A percentile compares a stretch with the other conserved stretches of the same genome.
phyloP scores from a whole-genome alignment of 1,139 yeast species.

The Debaryomyces nepalensis region DNA sequence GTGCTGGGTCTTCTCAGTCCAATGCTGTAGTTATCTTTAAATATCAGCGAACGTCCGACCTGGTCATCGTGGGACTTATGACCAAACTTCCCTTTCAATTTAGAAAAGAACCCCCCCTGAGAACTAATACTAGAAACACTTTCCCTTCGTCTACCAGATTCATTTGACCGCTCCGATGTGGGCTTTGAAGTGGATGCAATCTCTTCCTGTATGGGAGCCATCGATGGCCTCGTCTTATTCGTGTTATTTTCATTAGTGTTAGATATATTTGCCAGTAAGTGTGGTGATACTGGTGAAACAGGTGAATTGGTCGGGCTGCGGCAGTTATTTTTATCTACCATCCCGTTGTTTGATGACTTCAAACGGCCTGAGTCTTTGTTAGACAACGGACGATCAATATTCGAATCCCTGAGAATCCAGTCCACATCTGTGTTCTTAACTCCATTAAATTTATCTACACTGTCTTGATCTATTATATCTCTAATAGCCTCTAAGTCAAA shows the following conservation, averaged over 20 bases:
- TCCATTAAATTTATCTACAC: conserved; percentile 29
- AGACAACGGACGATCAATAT: conserved; percentile 14
- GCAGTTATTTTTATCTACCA: background rate
- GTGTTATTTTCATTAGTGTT: conserved; percentile 38
- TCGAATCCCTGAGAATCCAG: conserved; percentile 53
- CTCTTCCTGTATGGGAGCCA: conserved; percentile 41
- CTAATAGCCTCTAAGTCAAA: conserved; percentile 24
- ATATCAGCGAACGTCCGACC: conserved; percentile 21
- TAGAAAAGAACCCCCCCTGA: conserved; percentile 42
- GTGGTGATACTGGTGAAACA: conserved; percentile 26
- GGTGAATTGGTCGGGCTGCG: background rate
- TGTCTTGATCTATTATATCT: conserved; percentile 25
- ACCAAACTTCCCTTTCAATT: conserved; percentile 39
- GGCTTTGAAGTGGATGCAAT: conserved; percentile 18
- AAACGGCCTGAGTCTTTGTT: background rate
- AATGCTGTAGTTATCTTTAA: conserved; percentile 35
- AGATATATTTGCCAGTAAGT: conserved; percentile 36
- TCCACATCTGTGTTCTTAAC: conserved; percentile 44
- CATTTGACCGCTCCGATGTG: background rate
- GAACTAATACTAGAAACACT: conserved; percentile 23
- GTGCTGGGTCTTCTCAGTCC: conserved; percentile 13
- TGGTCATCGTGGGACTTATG: conserved; percentile 21
- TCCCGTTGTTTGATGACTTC: conserved; percentile 1
- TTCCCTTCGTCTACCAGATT: conserved; percentile 20
- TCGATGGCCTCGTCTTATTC: conserved; percentile 41